Evolutionary conservation across 371 early-diverging fungal genomes (phyloP), one percentile per base, ranked within the genome.

Genomic region (Haplosporangium sp.): DNA sequence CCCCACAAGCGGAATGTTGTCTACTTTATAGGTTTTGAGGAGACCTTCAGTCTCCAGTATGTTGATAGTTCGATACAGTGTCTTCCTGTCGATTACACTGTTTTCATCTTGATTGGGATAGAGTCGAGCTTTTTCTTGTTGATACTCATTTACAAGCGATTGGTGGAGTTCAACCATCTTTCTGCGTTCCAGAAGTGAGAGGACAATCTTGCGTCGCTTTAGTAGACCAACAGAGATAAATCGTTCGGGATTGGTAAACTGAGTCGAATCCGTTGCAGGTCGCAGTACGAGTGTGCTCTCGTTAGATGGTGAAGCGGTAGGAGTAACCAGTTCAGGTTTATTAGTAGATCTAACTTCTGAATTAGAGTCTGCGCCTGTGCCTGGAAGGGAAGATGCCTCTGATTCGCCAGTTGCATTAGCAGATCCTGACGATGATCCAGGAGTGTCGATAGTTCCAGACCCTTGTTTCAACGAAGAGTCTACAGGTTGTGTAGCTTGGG

Each of bases 31-130:
- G 8, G 72, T 34, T 55, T 71, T 71, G 47, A 74, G 20, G 3
- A 68, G 37, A 10, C 75, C 75, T 34, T 81, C 82, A 2, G 60
- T 53, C 38, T 74, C 82, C 40, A 81, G 34, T 2, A 74, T 68
- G 35, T 45, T 61, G 42, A 74, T 52, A 0, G 74, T 68, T 1
- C 75, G 61, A 62, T 52, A 68, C 19, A 81, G 68, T 1, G 82
- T 81, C 44, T 65, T 74, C 20, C 82, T 67, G 63, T 81, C 82
- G 11, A 74, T 74, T 34, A 74, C 71, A 40, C 61, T 66, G n/a
- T 48, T 62, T 37, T 68, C 66, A 0, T 67, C 59, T 35, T 74
- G 50, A 13, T 47, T 61, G 0, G 82, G 82, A 35, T 42, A 74
- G 4, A 74, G 40, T 6, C 45, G 47, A 10, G 34, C 20, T 50